A percentile compares a stretch with the other conserved stretches of the same genome.
These are phyloP conservation scores for Neurospora sublineolata DNA, from an alignment of 495 filamentous ascomycete species.

Conservation along the genomic window DNA sequence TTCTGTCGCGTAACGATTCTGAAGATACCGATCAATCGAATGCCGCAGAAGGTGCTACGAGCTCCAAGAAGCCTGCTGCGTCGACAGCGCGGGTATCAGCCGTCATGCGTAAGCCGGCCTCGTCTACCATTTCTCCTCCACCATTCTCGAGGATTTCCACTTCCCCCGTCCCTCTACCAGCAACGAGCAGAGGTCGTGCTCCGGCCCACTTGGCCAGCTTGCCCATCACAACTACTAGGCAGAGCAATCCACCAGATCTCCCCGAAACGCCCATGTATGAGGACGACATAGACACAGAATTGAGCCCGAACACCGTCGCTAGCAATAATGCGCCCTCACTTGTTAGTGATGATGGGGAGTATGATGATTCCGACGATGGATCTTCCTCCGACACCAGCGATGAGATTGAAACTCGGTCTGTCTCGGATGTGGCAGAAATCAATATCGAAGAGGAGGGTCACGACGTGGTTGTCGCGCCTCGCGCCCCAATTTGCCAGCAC, in stretches of 20 bases:
- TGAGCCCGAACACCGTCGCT: constrained; percentile 69
- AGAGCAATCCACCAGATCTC: constrained; percentile 14
- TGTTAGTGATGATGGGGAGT: constrained; percentile 77
- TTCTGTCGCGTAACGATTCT: constrained; percentile 38
- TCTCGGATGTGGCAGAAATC: constrained; percentile 40
- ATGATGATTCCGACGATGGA: constrained; percentile 46
- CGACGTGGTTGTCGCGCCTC: constrained; percentile 23
- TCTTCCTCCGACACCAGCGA: constrained; percentile 35
- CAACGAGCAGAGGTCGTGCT: constrained; percentile 43
- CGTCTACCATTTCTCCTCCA: constrained; percentile 45
- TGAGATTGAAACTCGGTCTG: constrained; percentile 28
- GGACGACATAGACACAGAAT: constrained; percentile 46
- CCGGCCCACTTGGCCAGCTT: constrained; percentile 5
- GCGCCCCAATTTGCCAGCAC: constrained; percentile 25
- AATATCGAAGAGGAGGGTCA: constrained; percentile 32
- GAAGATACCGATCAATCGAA: constrained; percentile 29
- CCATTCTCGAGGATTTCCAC: constrained; percentile 2
- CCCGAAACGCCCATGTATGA: constrained; percentile 33
- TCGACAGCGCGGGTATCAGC: constrained; percentile 24
- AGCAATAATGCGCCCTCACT: constrained; percentile 75
- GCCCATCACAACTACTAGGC: neutral
- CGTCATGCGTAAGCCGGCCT: constrained; percentile 44
- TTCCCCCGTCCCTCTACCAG: constrained; percentile 34
- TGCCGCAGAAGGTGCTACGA: constrained; percentile 9
- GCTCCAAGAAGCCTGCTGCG: constrained; percentile 12